A percentile compares a stretch with the other conserved stretches of the same genome.
phyloP scores from a whole-genome alignment of 2,329 filamentous ascomycete species.

The Botrytis porri region DNA sequence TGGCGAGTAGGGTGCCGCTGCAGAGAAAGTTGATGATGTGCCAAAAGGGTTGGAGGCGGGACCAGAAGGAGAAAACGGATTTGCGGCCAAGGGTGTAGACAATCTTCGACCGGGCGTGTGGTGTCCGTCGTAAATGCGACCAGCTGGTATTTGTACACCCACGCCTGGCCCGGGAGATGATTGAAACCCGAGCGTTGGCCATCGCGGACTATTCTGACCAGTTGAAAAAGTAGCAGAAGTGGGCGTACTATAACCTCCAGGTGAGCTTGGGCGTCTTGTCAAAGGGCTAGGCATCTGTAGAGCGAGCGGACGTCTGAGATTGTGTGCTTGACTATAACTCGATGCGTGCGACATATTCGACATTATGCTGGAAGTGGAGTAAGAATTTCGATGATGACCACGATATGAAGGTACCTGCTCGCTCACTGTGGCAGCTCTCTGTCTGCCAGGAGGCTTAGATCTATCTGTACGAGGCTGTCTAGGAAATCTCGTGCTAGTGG shows the following conservation, averaged over 20 bases:
- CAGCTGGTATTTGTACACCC: conserved; percentile 64
- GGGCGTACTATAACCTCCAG: conserved; percentile 75
- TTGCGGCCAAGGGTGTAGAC: conserved; percentile 74
- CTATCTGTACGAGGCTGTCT: conserved; percentile 86
- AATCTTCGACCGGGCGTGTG: conserved; percentile 70
- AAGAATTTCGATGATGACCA: conserved; percentile 75
- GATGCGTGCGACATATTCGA: conserved; percentile 73
- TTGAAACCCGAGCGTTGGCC: conserved; percentile 57
- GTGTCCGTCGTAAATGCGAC: conserved; percentile 67
- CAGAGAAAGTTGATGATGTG: conserved; percentile 52
- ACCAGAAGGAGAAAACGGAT: conserved; percentile 66
- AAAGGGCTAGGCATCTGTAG: conserved; percentile 64
- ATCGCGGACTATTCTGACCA: conserved; percentile 73
- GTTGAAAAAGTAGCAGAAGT: conserved; percentile 80
- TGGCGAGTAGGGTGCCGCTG: conserved; percentile 56
- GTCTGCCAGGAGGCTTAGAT: conserved; percentile 70
- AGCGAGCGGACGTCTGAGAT: conserved; percentile 71
- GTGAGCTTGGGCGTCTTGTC: conserved; percentile 63
- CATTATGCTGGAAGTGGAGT: conserved; percentile 83
- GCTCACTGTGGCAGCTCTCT: conserved; percentile 73
- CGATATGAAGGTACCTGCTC: conserved; percentile 68
- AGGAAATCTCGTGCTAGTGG: conserved; percentile 87
- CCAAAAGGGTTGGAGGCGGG: conserved; percentile 45
- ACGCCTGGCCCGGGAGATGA: conserved; percentile 57
- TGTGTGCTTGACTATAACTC: conserved; percentile 46